Base-by-base conservation (phyloP, 2,329 filamentous ascomycete species). In the Monilinia fructicola region DNA sequence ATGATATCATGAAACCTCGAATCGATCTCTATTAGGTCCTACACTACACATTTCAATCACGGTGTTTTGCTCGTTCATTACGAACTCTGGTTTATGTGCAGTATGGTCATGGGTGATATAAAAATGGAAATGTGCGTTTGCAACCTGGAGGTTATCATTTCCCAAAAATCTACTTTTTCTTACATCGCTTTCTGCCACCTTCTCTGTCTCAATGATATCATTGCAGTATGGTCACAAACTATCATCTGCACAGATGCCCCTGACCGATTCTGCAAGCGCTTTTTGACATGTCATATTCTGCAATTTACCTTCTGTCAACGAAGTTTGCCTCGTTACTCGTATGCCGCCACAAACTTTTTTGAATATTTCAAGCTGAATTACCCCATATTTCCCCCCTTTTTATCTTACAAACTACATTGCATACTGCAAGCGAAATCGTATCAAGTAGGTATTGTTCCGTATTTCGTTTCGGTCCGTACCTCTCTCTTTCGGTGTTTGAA, bases 31-130 rank as follows among this genome's bases (percentile, higher is more conserved):
- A 69, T 63, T 63, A 55, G 42, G 44, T 65, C 54, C 48, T 44
- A 70, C 67, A 68, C 69, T 68, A 67, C 68, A 71, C 67, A 72
- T 67, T 69, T 71, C 69, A 73, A 73, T 72, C 69, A 72, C 70
- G 71, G 70, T 69, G 71, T 71, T 71, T 60, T 73, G 67, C 70
- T 71, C 71, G 64, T 65, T 65, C 55, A 53, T 46, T 60, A 53
- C 54, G 35, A 44, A 65, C 44, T 61, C 31, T 65, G 54, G 64
- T 60, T 61, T 61, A 60, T 53, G 64, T 65, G 64, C 54, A 60
- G 54, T 50, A 42, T 65, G 54, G 54, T 59, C 48, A 65, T 46
- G 56, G 64, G 54, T 65, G 44, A 61, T 50, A 38, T 48, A 26
- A 50, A 46, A 61, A 61, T 38, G 40, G 54, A 60, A 65, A 65